Conservation (phyloP, 768 basidiomycete genomes). For the Leccinum boreale region DNA sequence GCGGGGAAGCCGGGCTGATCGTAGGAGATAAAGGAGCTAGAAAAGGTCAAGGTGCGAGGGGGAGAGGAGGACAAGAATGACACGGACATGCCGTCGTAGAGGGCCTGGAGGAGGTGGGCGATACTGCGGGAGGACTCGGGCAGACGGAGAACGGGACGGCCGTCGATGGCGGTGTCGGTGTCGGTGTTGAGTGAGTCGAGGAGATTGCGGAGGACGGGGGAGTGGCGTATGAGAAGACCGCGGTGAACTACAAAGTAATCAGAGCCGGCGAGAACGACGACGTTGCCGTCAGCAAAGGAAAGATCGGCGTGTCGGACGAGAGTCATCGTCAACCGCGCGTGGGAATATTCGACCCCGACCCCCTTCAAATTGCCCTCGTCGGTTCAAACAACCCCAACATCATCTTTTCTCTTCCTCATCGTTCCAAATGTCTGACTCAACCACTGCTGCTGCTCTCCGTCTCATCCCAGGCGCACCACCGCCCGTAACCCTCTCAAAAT, state of each 20-base stretch:
- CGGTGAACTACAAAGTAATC: conserved; percentile 69
- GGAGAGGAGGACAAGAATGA: background rate
- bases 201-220: conserved; percentile 43
- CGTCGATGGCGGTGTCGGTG: conserved; percentile 41
- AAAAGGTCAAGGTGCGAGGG: conserved; percentile 15
- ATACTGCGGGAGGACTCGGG: conserved; percentile 57
- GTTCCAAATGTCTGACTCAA: conserved; percentile 34
- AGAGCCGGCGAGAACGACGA: conserved; percentile 55
- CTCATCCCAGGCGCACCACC: conserved; percentile 78
- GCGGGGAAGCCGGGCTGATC: conserved; percentile 49
- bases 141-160: conserved; percentile 51
- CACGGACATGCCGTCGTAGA: conserved; percentile 72
- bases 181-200: conserved; percentile 32
- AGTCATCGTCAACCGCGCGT: conserved; percentile 16
- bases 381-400: background rate
- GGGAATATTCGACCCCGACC: conserved; percentile 9
- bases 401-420: background rate
- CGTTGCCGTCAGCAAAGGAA: conserved; percentile 67
- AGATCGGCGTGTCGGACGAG: conserved; percentile 49
- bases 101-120: conserved; percentile 53
- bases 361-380: conserved; percentile 17
- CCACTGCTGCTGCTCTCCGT: conserved; percentile 35
- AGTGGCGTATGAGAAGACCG: conserved; percentile 65
- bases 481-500: conserved; percentile 54
- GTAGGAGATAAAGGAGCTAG: conserved; percentile 46